Conservation (phyloP, 1,139 yeast genomes). For the Suhomyces wounanorum region DNA sequence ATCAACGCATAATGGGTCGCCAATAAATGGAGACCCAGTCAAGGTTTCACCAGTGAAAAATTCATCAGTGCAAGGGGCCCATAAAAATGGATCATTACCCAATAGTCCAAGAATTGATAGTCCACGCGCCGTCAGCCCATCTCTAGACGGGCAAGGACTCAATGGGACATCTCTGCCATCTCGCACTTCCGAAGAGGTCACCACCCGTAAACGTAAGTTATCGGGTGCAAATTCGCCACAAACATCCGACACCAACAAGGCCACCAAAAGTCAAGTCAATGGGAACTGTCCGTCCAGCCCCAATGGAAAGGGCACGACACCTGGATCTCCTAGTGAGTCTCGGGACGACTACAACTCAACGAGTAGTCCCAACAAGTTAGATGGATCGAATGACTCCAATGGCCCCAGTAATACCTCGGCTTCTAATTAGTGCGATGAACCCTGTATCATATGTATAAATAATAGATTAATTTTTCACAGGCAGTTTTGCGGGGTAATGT, state of each 20-base stretch:
- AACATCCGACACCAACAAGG: constrained; percentile 4
- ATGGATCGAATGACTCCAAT: neutral
- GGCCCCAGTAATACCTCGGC: constrained; percentile 2
- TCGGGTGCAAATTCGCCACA: constrained; percentile 3
- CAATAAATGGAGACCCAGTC: neutral
- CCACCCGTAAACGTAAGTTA: constrained; percentile 7
- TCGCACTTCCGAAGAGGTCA: neutral
- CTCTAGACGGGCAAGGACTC: neutral
- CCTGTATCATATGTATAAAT: constrained; percentile 6
- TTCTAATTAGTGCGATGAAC: neutral
- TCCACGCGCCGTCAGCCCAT: neutral
- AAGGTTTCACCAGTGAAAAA: neutral
- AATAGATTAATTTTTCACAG: constrained; percentile 3
- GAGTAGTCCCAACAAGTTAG: neutral
- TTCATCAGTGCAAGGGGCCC: neutral
- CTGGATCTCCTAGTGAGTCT: neutral
- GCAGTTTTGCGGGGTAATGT: constrained; percentile 4
- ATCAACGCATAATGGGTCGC: neutral
- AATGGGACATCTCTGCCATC: neutral
- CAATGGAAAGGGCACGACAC: neutral
- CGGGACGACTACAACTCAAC: neutral
- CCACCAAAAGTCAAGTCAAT: constrained; percentile 5
- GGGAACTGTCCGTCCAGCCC: neutral
- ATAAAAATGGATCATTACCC: neutral
- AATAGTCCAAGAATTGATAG: neutral